Percentiles rank a stretch among this genome's conserved stretches.
These are phyloP conservation scores for Piper betle DNA, from an alignment of 164 flowering plant genomes.

Conservation along the genomic window DNA sequence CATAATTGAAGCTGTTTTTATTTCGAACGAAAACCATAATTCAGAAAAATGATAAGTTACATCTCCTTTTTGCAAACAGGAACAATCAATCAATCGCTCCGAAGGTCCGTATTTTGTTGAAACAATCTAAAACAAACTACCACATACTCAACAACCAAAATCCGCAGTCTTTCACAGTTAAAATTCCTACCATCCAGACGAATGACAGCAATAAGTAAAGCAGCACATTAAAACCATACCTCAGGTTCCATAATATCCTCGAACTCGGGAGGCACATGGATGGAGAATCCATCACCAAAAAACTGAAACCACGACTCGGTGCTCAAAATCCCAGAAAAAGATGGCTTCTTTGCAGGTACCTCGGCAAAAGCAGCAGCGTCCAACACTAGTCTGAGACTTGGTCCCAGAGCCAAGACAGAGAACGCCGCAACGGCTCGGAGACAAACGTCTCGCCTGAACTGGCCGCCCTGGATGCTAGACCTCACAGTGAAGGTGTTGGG, in stretches of 20 bases:
- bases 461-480: conserved; percentile 5
- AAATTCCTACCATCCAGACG: no score
- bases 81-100: not conserved
- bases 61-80: not conserved
- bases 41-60: not conserved
- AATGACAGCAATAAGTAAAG: not conserved
- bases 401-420: conserved; percentile 18
- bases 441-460: conserved; percentile 34
- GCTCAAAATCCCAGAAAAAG: conserved; percentile 44
- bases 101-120: not conserved
- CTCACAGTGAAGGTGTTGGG: not conserved
- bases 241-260: conserved; percentile 77
- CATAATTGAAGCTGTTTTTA: no score
- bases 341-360: conserved; percentile 23
- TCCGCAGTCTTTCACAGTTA: not conserved
- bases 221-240: conserved; percentile 20
- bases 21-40: not conserved
- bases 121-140: not conserved
- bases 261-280: conserved; percentile 79
- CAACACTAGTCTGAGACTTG: conserved; percentile 4
- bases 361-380: conserved; percentile 15
- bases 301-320: conserved; percentile 87
- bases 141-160: not conserved
- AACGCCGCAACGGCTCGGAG: conserved; percentile 38
- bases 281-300: conserved; percentile 81